A percentile compares a stretch with the other conserved stretches of the same genome.
phyloP scores from a whole-genome alignment of 495 filamentous ascomycete species.

The Pyrenula aspistea region DNA sequence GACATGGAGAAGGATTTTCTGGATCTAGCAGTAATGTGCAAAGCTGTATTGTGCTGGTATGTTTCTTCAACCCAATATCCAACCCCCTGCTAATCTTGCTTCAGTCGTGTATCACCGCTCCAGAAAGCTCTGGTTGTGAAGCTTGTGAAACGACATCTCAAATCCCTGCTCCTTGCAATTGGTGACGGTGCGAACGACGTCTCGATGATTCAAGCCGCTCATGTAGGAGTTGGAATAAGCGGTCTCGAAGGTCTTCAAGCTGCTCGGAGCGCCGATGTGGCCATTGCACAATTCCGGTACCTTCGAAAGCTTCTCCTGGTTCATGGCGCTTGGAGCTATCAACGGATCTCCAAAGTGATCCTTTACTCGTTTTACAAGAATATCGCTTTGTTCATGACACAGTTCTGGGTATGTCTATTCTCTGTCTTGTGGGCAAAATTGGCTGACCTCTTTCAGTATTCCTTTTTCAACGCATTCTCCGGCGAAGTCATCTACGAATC shows the following conservation, averaged over 20 bases:
- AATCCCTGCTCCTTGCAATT: conserved; percentile 86
- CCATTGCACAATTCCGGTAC: conserved; percentile 94
- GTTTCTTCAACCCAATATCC: conserved; percentile 6
- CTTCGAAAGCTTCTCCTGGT: conserved; percentile 91
- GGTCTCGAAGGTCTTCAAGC: conserved; percentile 98
- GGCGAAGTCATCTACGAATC: conserved; percentile 98
- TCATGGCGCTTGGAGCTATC: conserved; percentile 95
- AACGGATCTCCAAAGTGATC: conserved; percentile 91
- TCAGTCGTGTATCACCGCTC: conserved; percentile 86
- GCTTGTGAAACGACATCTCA: conserved; percentile 91
- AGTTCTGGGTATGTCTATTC: conserved; percentile 72
- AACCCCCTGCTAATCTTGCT: conserved; percentile 7
- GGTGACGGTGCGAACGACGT: conserved; percentile 98
- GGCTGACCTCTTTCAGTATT: conserved; percentile 44
- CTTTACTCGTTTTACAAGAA: conserved; percentile 99
- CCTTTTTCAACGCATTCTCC: conserved; percentile 96
- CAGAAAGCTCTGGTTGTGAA: conserved; percentile 98
- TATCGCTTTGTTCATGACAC: conserved; percentile 95
- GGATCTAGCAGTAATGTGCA: conserved; percentile 89
- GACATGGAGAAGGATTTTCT: conserved; percentile 89
- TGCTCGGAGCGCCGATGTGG: conserved; percentile 87
- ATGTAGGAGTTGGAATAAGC: conserved; percentile 96
- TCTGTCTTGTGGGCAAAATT: conserved; percentile 1
- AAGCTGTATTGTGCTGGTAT: conserved; percentile 94
- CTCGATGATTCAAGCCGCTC: conserved; percentile 98